Percentiles rank a stretch among this genome's conserved stretches.
These are phyloP conservation scores for Cucurbita pepo DNA, from an alignment of 306 rosid genomes.

Conservation along the genomic window DNA sequence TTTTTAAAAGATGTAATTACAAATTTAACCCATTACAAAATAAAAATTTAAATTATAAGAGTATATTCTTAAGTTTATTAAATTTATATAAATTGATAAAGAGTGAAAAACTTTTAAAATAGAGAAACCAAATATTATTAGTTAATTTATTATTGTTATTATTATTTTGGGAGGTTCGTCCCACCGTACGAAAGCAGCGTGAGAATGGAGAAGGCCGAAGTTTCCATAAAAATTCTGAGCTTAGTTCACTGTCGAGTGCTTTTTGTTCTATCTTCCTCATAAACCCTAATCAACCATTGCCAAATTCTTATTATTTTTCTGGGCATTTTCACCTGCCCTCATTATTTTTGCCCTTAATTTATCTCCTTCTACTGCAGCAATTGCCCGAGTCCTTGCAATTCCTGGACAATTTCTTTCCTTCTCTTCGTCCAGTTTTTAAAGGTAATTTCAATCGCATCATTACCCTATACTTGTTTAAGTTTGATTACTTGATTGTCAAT, in stretches of 20 bases:
- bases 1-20: too few species aligned
- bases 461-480: neutral
- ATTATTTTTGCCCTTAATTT: neutral
- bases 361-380: neutral
- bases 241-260: neutral
- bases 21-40: too few species aligned
- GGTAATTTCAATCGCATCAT: neutral
- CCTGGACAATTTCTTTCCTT: neutral
- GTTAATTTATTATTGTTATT: too few species aligned
- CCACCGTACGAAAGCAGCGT: neutral
- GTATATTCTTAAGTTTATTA: too few species aligned
- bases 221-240: neutral
- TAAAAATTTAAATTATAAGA: too few species aligned
- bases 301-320: neutral
- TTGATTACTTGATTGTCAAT: neutral
- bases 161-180: neutral
- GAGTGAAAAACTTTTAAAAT: too few species aligned
- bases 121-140: too few species aligned
- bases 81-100: too few species aligned
- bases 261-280: neutral
- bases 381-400: neutral
- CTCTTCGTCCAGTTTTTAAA: neutral
- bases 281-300: neutral
- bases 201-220: neutral
- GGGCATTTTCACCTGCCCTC: neutral